Evolutionary conservation across 495 filamentous ascomycete species (phyloP).

Genomic region (Trichoderma virens): DNA sequence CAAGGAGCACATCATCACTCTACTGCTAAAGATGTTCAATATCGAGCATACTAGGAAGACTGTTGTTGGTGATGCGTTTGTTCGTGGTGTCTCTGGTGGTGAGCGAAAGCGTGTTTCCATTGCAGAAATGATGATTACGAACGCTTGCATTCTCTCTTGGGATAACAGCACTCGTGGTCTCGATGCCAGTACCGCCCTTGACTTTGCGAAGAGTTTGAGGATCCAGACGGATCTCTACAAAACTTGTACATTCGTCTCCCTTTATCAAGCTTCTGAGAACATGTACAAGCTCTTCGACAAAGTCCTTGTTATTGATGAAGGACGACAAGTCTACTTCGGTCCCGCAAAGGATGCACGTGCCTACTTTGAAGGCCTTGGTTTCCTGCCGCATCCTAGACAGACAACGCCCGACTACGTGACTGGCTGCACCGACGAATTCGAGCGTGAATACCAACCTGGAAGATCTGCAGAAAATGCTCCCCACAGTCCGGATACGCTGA

Average conservation of each 20-base stretch:
- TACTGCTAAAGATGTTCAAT: slow-evolving; percentile 80
- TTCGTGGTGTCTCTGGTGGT: slow-evolving; percentile 80
- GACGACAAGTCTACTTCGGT: slow-evolving; percentile 75
- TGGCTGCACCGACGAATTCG: slow-evolving; percentile 73
- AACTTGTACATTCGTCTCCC: slow-evolving; percentile 68
- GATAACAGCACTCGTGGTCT: slow-evolving; percentile 81
- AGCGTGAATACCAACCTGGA: slow-evolving; percentile 66
- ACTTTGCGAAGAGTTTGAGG: slow-evolving; percentile 62
- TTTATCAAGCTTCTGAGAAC: slow-evolving; percentile 78
- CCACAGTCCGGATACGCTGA: slow-evolving; percentile 54
- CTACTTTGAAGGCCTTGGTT: slow-evolving; percentile 81
- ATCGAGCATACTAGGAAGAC: slow-evolving; percentile 78
- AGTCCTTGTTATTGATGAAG: slow-evolving; percentile 72
- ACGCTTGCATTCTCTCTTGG: slow-evolving; percentile 66
- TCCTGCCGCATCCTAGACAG: slow-evolving; percentile 66
- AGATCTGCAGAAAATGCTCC: slow-evolving; percentile 55
- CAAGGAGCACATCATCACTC: slow-evolving; percentile 59
- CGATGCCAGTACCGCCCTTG: slow-evolving; percentile 75
- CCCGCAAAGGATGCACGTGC: slow-evolving; percentile 56
- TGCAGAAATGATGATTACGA: slow-evolving; percentile 63
- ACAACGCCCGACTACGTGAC: slow-evolving; percentile 85
- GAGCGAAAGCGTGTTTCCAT: slow-evolving; percentile 76
- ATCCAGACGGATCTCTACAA: slow-evolving; percentile 74
- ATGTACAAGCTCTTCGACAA: slow-evolving; percentile 88
- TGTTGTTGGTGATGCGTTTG: slow-evolving; percentile 69